These are phyloP conservation scores for Tetragonia tetragonoides DNA, from an alignment of 148 eudicot genomes.

Conservation along the genomic window DNA sequence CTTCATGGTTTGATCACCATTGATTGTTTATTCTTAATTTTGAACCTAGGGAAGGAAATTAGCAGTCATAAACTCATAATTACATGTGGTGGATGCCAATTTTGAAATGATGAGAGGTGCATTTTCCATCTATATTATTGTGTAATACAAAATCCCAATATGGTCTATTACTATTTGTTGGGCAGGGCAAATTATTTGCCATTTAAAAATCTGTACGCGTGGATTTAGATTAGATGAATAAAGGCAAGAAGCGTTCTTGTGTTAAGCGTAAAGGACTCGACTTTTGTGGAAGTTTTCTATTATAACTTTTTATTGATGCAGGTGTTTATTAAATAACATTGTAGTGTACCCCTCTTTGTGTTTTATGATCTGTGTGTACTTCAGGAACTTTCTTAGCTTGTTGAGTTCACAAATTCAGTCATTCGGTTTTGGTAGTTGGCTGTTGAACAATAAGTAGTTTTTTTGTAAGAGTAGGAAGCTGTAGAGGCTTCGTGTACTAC, in stretches of 20 bases:
- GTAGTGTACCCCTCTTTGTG: too few relatives aligned
- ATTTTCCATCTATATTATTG: not conserved
- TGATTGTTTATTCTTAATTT: not conserved
- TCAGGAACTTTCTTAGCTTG: too few relatives aligned
- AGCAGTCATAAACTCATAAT: not conserved
- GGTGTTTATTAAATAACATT: too few relatives aligned
- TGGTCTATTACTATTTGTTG: not conserved
- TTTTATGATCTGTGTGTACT: too few relatives aligned
- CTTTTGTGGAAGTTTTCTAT: not conserved
- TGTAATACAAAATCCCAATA: not conserved
- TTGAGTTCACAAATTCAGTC: too few relatives aligned
- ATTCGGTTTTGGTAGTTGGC: too few relatives aligned
- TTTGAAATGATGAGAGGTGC: not conserved
- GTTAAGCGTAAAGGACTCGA: not conserved
- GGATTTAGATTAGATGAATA: not conserved
- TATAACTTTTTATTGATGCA: too few relatives aligned
- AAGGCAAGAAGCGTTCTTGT: not conserved
- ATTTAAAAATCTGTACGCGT: not conserved
- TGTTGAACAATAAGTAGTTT: too few relatives aligned
- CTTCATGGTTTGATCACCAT: not conserved
- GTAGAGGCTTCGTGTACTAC: too few relatives aligned
- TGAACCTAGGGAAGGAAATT: not conserved
- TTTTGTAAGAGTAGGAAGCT: too few relatives aligned
- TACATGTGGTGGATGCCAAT: not conserved
- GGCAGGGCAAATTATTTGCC: not conserved